Base-by-base conservation (phyloP, 768 basidiomycete species). In the Collybia nuda region DNA sequence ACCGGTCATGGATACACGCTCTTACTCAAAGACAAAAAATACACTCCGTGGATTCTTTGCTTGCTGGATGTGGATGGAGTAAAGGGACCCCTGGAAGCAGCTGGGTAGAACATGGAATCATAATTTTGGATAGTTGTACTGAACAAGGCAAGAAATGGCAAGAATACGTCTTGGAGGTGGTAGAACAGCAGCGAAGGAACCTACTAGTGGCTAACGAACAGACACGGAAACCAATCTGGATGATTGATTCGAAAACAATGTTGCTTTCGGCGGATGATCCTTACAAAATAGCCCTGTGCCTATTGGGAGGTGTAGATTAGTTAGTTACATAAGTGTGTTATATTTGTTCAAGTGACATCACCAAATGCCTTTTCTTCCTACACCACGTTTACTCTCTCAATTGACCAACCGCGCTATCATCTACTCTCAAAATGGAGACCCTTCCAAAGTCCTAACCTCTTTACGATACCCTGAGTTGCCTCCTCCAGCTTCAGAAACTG, bases 391-490 rank as follows among this genome's bases (percentile, higher is more conserved):
- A 5, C 40, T 57, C 21, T 28, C 48, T 40, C 22, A 47, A 17
- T 43, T 51, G 23, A 61, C 70, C 39, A 78, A 81, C 63, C 82
- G 88, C 52, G 88, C 88, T 8, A 67, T 91, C 38, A 77, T 86
- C 39, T 92, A 88, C 67, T 64, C 74, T 1, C 57, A 71, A 26
- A 77, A 75, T 56, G 90, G 90, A 28, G 73, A 80, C 40, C 87
- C 89, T 3, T 55, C 75, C 9, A 62, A 76, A n/a, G 86, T 88
- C 29, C 71, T 93, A 41, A 69, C 66, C 6, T 73, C 76, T 2
- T 53, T 80, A 38, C 76, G 78, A 0, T 83, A 79, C 57, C 79
- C 79, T 0, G 52, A 73, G 1, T 72, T 85, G 8, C 72, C 81
- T 6, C 60, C 75, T 0, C 87, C 89, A 1, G 59, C 72, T 5